Evolutionary conservation across 1,284 basidiomycete species (phyloP), one percentile per base, ranked within the genome.

Genomic region (Moesziomyces globuligerus): DNA sequence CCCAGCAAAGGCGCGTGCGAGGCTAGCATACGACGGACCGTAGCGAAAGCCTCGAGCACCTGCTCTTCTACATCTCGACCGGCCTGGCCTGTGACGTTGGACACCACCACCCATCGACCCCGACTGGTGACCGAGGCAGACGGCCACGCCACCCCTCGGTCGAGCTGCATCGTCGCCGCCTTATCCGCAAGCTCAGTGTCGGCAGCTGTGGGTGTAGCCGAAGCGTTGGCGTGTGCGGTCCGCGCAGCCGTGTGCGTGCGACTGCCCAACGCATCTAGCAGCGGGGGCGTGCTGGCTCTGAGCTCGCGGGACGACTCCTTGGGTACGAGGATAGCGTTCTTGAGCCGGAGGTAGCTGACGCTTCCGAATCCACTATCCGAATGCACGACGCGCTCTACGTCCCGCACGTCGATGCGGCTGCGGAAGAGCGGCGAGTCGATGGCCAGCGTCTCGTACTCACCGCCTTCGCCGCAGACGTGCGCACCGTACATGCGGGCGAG

Each of bases 401-500:
- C 52, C 4, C 62, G 55, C 29, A 98, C 82, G 4, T 85, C 81
- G 39, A 99, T 90, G 11, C 87, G 86, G 44, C 87, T 86, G 72
- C 91, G 91, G 87, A 96, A 98, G 20, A 97, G 79, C 0, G 94
- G 92, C 61, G 90, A 91, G 75, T 98, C 92, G 20, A 95, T 84
- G 1, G 95, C 96, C 54, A 98, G 84, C 0, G 91, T 93, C 83
- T 99, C 96, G 82, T 98, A 99, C 85, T 99, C 96, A 2, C 96
- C 96, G 3, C 96, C 96, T 84, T 99, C 96, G 4, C 96, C 96
- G 67, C 94, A 97, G 1, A 96, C 88, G 83, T 99, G 96, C 0
- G 91, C 90, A 0, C 94, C 94, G 78, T 95, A 99, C 40, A 88
- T 84, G 4, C 84, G 78, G 81, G 94, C 91, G 69, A 99, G 86